Conservation (phyloP, 2,329 filamentous ascomycete genomes). For the Sporothrix protearum region DNA sequence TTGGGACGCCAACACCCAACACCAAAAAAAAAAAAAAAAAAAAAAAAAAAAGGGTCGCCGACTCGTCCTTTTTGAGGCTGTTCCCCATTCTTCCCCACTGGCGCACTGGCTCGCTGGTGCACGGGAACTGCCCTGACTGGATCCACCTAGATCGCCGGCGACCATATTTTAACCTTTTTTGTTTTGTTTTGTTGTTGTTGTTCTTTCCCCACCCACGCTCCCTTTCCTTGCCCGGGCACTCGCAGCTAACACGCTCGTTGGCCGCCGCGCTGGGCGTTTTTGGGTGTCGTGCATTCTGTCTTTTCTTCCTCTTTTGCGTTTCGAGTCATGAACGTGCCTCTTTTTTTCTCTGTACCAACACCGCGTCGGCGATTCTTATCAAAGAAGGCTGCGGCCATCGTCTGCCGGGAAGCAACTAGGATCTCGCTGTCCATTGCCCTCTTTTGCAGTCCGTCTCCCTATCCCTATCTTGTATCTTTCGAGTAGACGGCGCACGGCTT, state of each 20-base stretch:
- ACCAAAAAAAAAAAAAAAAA: no score
- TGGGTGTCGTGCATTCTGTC: not conserved
- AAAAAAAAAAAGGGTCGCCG: constrained; percentile 1
- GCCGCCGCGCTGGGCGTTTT: not conserved
- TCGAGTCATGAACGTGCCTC: constrained; percentile 5
- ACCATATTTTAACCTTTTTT: not conserved
- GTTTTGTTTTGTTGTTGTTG: not conserved
- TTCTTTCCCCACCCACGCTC: not conserved
- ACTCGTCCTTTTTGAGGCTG: not conserved
- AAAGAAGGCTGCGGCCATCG: not conserved
- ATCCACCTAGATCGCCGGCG: constrained; percentile 8
- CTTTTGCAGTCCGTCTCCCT: not conserved
- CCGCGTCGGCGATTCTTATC: not conserved
- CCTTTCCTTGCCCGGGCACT: not conserved
- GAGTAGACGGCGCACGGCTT: not conserved
- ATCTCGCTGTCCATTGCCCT: not conserved
- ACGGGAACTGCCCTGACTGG: not conserved
- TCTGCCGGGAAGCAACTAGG: not conserved
- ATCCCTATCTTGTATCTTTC: no score
- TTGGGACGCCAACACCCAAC: not conserved
- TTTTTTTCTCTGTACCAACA: not conserved
- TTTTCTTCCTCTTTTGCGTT: not conserved
- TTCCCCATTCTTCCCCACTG: not conserved
- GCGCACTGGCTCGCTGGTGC: not conserved
- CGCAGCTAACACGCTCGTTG: not conserved